These are phyloP conservation scores for Eragrostis tef DNA, from an alignment of 202 grass and related monocot genomes.

Conservation along the genomic window DNA sequence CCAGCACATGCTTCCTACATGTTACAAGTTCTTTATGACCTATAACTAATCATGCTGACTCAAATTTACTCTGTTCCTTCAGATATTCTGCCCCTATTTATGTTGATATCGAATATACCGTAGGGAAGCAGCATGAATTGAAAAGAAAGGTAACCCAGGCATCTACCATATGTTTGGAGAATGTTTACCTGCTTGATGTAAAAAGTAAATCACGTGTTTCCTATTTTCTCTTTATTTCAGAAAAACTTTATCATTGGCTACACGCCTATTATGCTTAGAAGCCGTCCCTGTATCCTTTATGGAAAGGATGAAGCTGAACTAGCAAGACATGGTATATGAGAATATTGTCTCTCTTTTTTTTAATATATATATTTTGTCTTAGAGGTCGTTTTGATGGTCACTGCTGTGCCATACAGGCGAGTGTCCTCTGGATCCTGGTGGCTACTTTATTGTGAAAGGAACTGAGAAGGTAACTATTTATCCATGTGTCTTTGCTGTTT, in stretches of 20 bases:
- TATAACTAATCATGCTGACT: constrained; percentile 21
- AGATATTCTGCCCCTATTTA: constrained; percentile 82
- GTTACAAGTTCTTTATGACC: constrained; percentile 1
- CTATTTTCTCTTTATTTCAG: constrained; percentile 44
- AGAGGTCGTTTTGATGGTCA: constrained; percentile 25
- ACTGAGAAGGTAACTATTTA: constrained; percentile 82
- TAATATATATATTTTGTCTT: background rate
- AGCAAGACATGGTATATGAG: constrained; percentile 64
- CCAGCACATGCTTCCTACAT: background rate
- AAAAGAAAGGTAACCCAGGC: constrained; percentile 39
- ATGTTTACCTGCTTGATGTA: constrained; percentile 14
- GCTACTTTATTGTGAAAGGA: constrained; percentile 93
- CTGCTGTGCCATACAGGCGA: constrained; percentile 58
- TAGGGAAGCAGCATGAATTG: constrained; percentile 51
- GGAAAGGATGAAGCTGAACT: constrained; percentile 87
- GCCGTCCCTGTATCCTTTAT: constrained; percentile 63
- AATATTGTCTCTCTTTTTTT: background rate
- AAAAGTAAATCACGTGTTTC: background rate
- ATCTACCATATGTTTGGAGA: constrained; percentile 10
- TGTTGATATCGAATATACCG: constrained; percentile 75
- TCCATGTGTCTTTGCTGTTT: background rate
- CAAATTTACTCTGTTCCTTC: constrained; percentile 42
- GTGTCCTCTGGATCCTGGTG: constrained; percentile 95
- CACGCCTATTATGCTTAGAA: constrained; percentile 93
- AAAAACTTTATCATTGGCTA: constrained; percentile 59